A percentile compares a stretch with the other conserved stretches of the same genome.
Evolutionary conservation across 495 filamentous ascomycete species (phyloP).

Genomic region (Tuber brumale): DNA sequence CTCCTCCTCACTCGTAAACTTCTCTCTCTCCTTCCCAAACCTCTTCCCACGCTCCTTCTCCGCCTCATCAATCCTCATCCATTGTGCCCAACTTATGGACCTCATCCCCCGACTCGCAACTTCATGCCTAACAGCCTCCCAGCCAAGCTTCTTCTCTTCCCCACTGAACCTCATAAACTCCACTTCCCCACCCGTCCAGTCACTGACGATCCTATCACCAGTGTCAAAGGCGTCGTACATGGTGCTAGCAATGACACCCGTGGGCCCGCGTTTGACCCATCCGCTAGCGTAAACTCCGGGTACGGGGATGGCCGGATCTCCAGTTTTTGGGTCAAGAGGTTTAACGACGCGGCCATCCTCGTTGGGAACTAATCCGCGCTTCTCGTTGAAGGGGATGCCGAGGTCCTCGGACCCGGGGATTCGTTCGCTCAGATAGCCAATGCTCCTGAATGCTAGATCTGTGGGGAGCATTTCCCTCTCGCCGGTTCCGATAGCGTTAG

Average conservation of each 20-base stretch:
- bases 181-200: conserved; percentile 51
- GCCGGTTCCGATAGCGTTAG: conserved; percentile 48
- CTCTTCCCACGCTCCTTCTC: conserved; percentile 62
- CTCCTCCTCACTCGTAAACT: conserved; percentile 66
- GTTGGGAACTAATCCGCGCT: conserved; percentile 72
- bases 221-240: conserved; percentile 93
- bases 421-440: conserved; percentile 79
- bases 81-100: conserved; percentile 72
- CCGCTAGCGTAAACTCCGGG: conserved; percentile 89
- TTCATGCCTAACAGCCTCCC: conserved; percentile 63
- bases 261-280: conserved; percentile 94
- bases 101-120: conserved; percentile 50
- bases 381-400: conserved; percentile 68
- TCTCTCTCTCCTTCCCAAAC: conserved; percentile 74
- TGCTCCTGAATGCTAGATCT: conserved; percentile 74
- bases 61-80: conserved; percentile 73
- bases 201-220: conserved; percentile 68
- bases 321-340: conserved; percentile 27
- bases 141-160: conserved; percentile 54
- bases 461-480: conserved; percentile 49
- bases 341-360: conserved; percentile 70
- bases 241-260: conserved; percentile 90
- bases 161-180: conserved; percentile 44
- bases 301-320: conserved; percentile 43
- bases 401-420: conserved; percentile 70